Conservation (phyloP, 129 eudicot species). For the Heracleum sosnowskyi region DNA sequence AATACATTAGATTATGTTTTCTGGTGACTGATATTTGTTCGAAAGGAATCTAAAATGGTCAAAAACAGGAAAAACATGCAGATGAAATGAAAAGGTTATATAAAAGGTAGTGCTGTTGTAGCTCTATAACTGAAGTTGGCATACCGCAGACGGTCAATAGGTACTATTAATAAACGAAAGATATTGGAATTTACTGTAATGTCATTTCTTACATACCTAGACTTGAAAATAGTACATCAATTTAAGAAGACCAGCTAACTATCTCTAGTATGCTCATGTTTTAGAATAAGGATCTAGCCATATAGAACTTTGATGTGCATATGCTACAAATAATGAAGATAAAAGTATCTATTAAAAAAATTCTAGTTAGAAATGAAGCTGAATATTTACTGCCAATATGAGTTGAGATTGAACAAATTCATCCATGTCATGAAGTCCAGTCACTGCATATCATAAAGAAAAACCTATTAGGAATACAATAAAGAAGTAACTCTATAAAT, state of each 20-base stretch:
- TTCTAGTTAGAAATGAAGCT: background rate
- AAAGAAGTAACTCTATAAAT: background rate
- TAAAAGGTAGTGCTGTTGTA: background rate
- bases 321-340: background rate
- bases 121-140: background rate
- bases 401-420: constrained; percentile 98
- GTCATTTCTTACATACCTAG: background rate
- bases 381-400: constrained; percentile 64
- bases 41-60: background rate
- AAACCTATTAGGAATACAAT: background rate
- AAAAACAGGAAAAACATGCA: background rate
- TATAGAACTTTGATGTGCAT: background rate
- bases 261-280: background rate
- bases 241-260: background rate
- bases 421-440: constrained; percentile 99
- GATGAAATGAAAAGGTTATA: background rate
- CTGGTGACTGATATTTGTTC: background rate
- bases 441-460: constrained; percentile 44
- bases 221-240: background rate
- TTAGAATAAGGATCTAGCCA: background rate
- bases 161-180: background rate
- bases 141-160: background rate
- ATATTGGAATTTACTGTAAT: background rate
- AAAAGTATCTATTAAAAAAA: background rate
- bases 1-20: background rate